A percentile compares a stretch with the other conserved stretches of the same genome.
Conservation (phyloP, 768 basidiomycete species). For the Neoboletus subvelutipes region DNA sequence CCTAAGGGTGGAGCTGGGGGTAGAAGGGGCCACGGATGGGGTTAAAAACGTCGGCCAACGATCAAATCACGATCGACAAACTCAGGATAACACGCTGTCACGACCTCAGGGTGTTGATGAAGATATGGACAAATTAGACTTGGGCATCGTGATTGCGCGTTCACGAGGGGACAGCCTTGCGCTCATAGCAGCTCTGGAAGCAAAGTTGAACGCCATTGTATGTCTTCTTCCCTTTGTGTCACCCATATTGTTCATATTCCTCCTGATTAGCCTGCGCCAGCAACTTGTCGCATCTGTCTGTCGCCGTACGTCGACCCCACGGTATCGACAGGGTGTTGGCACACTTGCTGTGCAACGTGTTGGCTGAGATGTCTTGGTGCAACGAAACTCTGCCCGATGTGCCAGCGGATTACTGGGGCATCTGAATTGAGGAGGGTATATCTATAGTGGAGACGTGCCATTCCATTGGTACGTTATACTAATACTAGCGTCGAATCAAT, state of each 20-base stretch:
- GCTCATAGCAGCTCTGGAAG: constrained; percentile 56
- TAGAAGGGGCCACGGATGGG: constrained; percentile 29
- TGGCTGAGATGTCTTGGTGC: constrained; percentile 84
- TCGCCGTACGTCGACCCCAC: constrained; percentile 79
- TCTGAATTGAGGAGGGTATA: constrained; percentile 76
- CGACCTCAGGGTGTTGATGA: constrained; percentile 15
- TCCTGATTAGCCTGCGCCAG: constrained; percentile 16
- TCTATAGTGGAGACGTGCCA: constrained; percentile 38
- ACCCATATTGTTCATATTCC: constrained; percentile 31
- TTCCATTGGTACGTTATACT: neutral
- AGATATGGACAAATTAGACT: constrained; percentile 47
- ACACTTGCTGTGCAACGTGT: constrained; percentile 79
- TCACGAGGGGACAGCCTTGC: constrained; percentile 47
- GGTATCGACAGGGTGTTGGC: constrained; percentile 84
- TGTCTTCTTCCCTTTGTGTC: constrained; percentile 31
- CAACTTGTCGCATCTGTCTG: constrained; percentile 73
- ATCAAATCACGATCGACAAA: constrained; percentile 33
- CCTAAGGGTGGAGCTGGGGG: constrained; percentile 37
- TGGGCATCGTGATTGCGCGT: constrained; percentile 49
- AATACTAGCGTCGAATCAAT: constrained; percentile 1
- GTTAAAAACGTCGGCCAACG: constrained; percentile 3
- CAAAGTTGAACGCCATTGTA: constrained; percentile 58
- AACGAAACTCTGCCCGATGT: constrained; percentile 82
- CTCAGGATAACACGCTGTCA: constrained; percentile 28
- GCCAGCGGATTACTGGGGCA: constrained; percentile 80